Evolutionary conservation across 306 rosid species (phyloP), one percentile per base, ranked within the genome.

Genomic region (Amphicarpaea edgeworthii): DNA sequence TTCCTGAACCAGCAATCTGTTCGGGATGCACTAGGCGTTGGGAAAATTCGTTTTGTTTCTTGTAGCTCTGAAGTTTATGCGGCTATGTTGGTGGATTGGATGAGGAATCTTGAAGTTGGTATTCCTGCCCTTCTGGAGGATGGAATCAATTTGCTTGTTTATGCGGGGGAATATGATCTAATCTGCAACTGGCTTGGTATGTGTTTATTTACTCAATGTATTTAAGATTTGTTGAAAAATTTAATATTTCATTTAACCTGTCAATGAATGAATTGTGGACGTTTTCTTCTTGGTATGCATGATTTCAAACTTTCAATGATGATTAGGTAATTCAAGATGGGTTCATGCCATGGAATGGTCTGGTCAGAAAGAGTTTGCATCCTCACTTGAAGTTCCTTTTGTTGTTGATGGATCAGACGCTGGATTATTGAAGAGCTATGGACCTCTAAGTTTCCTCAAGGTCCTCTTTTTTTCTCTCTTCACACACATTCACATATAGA

Each of bases 171-270:
- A 83, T 93, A 86, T 82, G 98, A 91, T 88, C 87, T 93, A 37
- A 93, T 93, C 84, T 93, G 97, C 94, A 93, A 93, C 79, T 93
- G 98, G 98, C 98, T 93, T 77, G 98, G 98, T 91, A 77, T 58
- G 81, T 37, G 69, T 75, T 37, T 61, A 37, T 37, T 50, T n/a
- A n/a, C 49, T 30, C 72, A 19, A 15, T 62, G 41, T 43, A 38
- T 57, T 75, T 26, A 69, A 46, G 43, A 59, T 51, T 34, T 23
- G 47, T 65, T 64, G 24, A 55, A 15, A 72, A 77, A 23, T 66
- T 66, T 49, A 49, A 73, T 20, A 75, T 83, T 66, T 73, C 66
- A 38, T 77, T 21, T 63, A 42, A 67, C 10, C 58, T 49, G 61
- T 46, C 73, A 30, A 69, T 38, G 53, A 55, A 75, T 75, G 71